Evolutionary conservation across 169 alveolate species (phyloP).

Genomic region (Prorocentrum cordatum): DNA sequence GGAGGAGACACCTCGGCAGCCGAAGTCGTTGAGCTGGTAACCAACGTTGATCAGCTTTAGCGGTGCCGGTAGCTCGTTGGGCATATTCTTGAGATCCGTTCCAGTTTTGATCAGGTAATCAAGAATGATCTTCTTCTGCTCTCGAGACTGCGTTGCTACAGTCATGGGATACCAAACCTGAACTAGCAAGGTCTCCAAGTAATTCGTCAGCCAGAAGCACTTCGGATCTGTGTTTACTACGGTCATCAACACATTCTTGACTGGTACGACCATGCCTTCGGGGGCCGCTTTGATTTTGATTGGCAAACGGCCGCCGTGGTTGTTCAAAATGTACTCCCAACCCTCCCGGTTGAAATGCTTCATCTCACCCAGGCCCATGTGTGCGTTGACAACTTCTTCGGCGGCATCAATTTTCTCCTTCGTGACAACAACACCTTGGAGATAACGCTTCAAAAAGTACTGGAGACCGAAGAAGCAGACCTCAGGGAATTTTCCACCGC

Average conservation of each 20-base stretch:
- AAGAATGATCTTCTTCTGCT: constrained; percentile 6
- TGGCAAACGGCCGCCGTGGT: constrained; percentile 24
- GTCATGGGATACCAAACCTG: constrained; percentile 65
- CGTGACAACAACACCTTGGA: neutral
- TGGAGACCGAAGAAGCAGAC: constrained; percentile 42
- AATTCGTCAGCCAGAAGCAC: constrained; percentile 55
- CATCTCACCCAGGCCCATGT: constrained; percentile 57
- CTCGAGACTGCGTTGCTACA: constrained; percentile 2
- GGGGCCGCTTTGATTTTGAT: constrained; percentile 38
- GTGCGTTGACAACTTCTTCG: constrained; percentile 9
- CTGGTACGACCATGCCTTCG: constrained; percentile 27
- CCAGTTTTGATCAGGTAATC: neutral
- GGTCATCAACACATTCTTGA: constrained; percentile 4
- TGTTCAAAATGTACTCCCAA: constrained; percentile 23
- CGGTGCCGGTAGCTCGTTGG: constrained; percentile 25
- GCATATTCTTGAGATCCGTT: neutral
- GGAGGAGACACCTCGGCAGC: constrained; percentile 62
- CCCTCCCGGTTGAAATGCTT: constrained; percentile 49
- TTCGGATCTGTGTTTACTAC: constrained; percentile 38
- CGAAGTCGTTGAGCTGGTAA: constrained; percentile 39
- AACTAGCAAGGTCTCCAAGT: constrained; percentile 20
- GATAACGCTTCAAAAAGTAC: constrained; percentile 5
- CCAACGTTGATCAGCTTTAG: constrained; percentile 25
- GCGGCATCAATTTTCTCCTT: constrained; percentile 10
- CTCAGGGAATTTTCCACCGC: too few relatives aligned